These are phyloP conservation scores for Asterochloris erici DNA, from an alignment of 139 green algal genomes.

Conservation along the genomic window DNA sequence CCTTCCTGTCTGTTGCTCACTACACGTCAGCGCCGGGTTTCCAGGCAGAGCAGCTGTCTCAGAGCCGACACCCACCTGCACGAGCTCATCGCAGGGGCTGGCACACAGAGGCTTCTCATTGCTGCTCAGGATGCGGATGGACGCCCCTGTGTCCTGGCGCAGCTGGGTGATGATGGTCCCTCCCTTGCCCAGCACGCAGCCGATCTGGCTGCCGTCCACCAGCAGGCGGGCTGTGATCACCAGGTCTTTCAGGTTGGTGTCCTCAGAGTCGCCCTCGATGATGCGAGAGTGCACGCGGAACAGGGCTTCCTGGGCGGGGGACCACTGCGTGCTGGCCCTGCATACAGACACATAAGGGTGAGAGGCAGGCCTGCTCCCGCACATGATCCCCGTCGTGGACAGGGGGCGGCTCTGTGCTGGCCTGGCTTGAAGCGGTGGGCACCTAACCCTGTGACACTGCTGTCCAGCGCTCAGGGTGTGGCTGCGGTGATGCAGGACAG, in stretches of 20 bases:
- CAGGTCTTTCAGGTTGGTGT: background rate
- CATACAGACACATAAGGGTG: background rate
- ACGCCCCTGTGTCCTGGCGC: constrained; percentile 1
- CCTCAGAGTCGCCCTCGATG: background rate
- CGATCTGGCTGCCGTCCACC: constrained; percentile 2
- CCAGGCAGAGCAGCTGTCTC: background rate
- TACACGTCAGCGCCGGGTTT: too few relatives aligned
- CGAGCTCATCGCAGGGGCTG: background rate
- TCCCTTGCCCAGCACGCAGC: constrained; percentile 15
- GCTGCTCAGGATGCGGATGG: constrained; percentile 1
- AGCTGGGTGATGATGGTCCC: constrained; percentile 12
- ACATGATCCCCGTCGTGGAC: background rate
- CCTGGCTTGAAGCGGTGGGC: too few relatives aligned
- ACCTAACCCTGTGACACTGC: too few relatives aligned
- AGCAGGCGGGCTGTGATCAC: too few relatives aligned
- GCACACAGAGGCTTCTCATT: background rate
- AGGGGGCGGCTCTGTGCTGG: too few relatives aligned
- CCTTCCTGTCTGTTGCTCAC: background rate
- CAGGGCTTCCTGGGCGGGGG: background rate
- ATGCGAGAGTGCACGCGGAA: background rate
- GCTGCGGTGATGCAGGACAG: too few relatives aligned
- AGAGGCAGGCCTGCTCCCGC: too few relatives aligned
- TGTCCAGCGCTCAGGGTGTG: too few relatives aligned
- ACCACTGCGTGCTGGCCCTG: background rate
- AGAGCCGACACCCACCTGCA: background rate